Evolutionary conservation across 345 rosid species (phyloP).

Genomic region (Eucalyptus curtisii): DNA sequence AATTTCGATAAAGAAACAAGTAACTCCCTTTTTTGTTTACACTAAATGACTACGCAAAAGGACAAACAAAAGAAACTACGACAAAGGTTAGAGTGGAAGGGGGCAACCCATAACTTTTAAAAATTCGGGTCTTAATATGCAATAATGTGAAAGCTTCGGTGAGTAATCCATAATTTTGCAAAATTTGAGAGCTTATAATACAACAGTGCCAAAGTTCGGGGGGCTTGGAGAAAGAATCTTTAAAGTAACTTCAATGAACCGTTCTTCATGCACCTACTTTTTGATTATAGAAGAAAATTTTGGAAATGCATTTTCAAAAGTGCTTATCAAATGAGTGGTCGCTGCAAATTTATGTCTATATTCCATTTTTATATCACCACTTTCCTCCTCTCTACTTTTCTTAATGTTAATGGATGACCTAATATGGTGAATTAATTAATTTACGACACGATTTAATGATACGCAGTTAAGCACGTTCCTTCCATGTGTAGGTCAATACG

Average conservation of each 20-base stretch:
- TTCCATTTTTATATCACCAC: not conserved
- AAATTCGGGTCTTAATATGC: not conserved
- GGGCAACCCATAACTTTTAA: not conserved
- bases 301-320: not conserved
- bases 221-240: not conserved
- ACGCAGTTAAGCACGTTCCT: not conserved
- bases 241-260: not conserved
- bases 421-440: not conserved
- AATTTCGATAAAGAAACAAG: no score
- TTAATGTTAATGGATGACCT: not conserved
- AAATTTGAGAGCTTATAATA: not conserved
- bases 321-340: not conserved
- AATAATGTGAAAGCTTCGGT: not conserved
- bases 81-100: not conserved
- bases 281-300: no score
- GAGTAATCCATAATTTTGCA: not conserved
- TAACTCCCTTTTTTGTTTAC: not conserved
- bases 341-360: not conserved
- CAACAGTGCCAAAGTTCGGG: not conserved
- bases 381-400: not conserved
- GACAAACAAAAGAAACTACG: not conserved
- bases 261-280: not conserved
- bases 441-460: not conserved
- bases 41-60: not conserved
- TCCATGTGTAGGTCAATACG: not conserved